Conservation (phyloP, 2,329 filamentous ascomycete species). For the Aureobasidium namibiae region DNA sequence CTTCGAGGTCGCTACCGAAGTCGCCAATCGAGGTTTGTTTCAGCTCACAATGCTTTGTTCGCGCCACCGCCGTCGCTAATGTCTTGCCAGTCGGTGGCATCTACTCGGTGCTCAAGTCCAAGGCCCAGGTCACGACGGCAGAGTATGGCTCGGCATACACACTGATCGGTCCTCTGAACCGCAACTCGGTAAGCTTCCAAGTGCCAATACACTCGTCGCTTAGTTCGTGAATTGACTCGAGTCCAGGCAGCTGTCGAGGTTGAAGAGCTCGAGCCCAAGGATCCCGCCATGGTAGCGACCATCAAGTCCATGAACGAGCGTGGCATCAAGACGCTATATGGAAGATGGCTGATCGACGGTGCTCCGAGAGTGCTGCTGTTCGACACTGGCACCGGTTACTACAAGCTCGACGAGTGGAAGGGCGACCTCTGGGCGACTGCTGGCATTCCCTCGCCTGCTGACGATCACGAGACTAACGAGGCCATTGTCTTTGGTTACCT, state of each 20-base stretch:
- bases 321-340: conserved; percentile 83
- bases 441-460: conserved; percentile 85
- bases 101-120: conserved; percentile 98
- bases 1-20: conserved; percentile 94
- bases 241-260: conserved; percentile 89
- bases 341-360: conserved; percentile 94
- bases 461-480: conserved; percentile 93
- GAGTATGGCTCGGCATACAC: conserved; percentile 98
- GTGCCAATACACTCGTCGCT: neutral
- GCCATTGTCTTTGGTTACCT: conserved; percentile 96
- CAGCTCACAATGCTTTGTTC: neutral
- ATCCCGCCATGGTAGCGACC: conserved; percentile 68
- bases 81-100: conserved; percentile 73
- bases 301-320: conserved; percentile 90
- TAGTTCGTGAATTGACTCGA: conserved; percentile 14
- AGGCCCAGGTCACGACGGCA: conserved; percentile 91
- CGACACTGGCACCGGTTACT: conserved; percentile 88
- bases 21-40: conserved; percentile 81
- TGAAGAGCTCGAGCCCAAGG: conserved; percentile 79
- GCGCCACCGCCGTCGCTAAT: conserved; percentile 15
- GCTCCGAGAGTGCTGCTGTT: conserved; percentile 89
- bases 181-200: conserved; percentile 61
- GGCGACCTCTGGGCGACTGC: conserved; percentile 87
- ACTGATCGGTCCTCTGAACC: conserved; percentile 88
- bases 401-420: conserved; percentile 94